These are phyloP conservation scores for Dactylellina drechsleri DNA, from an alignment of 2,329 filamentous ascomycete species.

Conservation along the genomic window DNA sequence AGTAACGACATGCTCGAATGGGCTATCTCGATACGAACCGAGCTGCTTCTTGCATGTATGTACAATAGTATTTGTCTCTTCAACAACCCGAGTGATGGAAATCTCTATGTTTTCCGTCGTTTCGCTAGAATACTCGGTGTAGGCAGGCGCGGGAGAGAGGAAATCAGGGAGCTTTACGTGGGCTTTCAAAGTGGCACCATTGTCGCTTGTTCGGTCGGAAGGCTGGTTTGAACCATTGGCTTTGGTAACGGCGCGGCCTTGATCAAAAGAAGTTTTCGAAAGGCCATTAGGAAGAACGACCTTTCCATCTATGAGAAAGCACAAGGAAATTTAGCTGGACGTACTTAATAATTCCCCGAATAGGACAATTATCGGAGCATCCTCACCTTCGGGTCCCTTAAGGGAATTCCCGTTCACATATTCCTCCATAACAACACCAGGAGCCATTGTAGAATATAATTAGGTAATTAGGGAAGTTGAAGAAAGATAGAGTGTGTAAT, in stretches of 20 bases:
- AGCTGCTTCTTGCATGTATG: constrained; percentile 35
- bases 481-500: background rate
- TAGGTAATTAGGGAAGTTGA: background rate
- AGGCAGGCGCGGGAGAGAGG: background rate
- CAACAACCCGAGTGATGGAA: constrained; percentile 23
- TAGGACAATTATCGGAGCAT: constrained; percentile 8
- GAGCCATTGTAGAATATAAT: constrained; percentile 30
- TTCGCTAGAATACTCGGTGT: constrained; percentile 2
- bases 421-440: constrained; percentile 18
- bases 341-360: constrained; percentile 9
- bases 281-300: constrained; percentile 30
- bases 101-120: constrained; percentile 21
- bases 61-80: constrained; percentile 22
- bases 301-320: constrained; percentile 17
- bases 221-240: background rate
- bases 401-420: constrained; percentile 13
- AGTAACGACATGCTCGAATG: constrained; percentile 13
- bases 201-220: constrained; percentile 5
- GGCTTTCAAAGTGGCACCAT: background rate
- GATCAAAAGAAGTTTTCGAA: constrained; percentile 20
- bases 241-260: constrained; percentile 16
- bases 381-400: constrained; percentile 20
- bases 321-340: constrained; percentile 15
- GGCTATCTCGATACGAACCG: constrained; percentile 21
- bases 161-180: constrained; percentile 3